Percentiles rank a stretch among this genome's conserved stretches.
Evolutionary conservation across 2,329 filamentous ascomycete species (phyloP).

Genomic region (Penicillium palitans): DNA sequence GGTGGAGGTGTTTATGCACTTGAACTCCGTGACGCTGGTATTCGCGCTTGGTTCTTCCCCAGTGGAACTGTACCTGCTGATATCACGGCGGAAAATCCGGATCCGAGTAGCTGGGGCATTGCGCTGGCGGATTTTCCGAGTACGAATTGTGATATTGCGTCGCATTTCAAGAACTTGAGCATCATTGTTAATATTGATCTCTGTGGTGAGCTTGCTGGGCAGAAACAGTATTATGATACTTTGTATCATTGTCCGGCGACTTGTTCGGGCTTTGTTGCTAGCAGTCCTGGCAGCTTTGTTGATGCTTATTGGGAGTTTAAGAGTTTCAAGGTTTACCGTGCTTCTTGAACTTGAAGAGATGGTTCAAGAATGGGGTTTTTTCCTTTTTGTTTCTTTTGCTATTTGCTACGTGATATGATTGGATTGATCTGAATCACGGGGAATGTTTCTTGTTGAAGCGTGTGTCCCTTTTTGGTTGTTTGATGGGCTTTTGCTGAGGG

Average conservation of each 20-base stretch:
- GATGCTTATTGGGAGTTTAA: constrained; percentile 68
- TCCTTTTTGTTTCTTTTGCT: not conserved
- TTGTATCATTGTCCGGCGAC: constrained; percentile 50
- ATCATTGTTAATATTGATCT: constrained; percentile 68
- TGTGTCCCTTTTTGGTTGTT: not conserved
- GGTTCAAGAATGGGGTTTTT: not conserved
- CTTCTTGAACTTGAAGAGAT: constrained; percentile 13
- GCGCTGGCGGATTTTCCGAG: constrained; percentile 66
- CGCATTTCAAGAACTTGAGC: constrained; percentile 64
- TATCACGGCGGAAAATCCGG: constrained; percentile 53
- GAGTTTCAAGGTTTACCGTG: constrained; percentile 59
- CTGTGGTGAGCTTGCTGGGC: constrained; percentile 57
- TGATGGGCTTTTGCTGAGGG: not conserved
- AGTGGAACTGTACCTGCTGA: constrained; percentile 53
- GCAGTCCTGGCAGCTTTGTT: constrained; percentile 56
- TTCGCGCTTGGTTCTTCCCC: constrained; percentile 63
- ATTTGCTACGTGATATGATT: not conserved
- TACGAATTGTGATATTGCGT: constrained; percentile 60
- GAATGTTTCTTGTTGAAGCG: not conserved
- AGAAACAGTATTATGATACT: constrained; percentile 33
- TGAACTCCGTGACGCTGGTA: constrained; percentile 61
- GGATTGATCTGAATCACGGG: too few relatives aligned
- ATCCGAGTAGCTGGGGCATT: constrained; percentile 63
- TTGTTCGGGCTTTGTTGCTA: constrained; percentile 60
- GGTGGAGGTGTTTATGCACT: constrained; percentile 62